phyloP scores from a whole-genome alignment of 192 early-diverging fungal species.

The Radiomyces spectabilis region DNA sequence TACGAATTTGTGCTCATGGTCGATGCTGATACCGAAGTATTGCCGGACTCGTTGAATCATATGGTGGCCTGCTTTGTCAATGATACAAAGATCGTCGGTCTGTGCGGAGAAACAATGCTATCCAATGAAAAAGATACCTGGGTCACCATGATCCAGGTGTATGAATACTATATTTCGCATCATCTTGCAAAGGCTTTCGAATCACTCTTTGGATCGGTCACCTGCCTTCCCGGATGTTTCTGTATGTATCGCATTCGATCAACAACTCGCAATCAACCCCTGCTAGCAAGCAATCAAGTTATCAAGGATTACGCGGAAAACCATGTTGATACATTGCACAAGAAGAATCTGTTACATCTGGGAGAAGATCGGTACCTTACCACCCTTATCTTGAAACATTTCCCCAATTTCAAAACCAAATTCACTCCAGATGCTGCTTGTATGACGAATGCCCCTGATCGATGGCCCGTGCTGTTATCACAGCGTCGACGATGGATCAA shows the following conservation, averaged over 20 bases:
- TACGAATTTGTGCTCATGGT: constrained; percentile 98
- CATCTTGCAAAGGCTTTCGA: constrained; percentile 97
- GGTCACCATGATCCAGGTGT: constrained; percentile 98
- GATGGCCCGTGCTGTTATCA: constrained; percentile 87
- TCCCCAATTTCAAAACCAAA: constrained; percentile 90
- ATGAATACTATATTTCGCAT: constrained; percentile 98
- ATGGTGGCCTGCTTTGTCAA: constrained; percentile 87
- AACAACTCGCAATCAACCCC: constrained; percentile 79
- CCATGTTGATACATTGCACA: constrained; percentile 92
- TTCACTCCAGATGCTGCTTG: constrained; percentile 92
- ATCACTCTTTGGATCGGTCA: constrained; percentile 94
- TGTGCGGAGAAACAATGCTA: constrained; percentile 94
- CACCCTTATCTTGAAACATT: constrained; percentile 93
- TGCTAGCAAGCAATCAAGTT: constrained; percentile 82
- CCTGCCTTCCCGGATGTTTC: constrained; percentile 99
- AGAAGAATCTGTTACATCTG: constrained; percentile 96
- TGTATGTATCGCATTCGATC: constrained; percentile 97
- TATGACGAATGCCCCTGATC: constrained; percentile 89
- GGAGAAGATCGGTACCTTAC: constrained; percentile 99
- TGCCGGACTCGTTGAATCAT: constrained; percentile 84
- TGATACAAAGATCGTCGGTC: constrained; percentile 87
- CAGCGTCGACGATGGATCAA: constrained; percentile 99
- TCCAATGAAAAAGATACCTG: constrained; percentile 89
- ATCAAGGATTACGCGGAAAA: constrained; percentile 94
- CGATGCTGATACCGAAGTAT: constrained; percentile 94